These are phyloP conservation scores for Rosa persica DNA, from an alignment of 306 rosid species.

Conservation along the genomic window DNA sequence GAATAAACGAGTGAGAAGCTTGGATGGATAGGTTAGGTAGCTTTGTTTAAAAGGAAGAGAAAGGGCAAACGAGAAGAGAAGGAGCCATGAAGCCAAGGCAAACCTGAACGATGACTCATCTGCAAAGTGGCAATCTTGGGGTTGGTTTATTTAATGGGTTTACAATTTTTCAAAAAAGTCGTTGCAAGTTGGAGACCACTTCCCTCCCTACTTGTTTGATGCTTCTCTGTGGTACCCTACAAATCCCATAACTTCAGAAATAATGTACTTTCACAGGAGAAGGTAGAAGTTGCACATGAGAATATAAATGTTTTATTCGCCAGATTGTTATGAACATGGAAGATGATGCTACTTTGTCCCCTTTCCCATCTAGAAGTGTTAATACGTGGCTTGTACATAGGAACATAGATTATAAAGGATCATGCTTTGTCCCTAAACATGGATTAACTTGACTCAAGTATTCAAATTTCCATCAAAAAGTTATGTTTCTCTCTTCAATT, in stretches of 20 bases:
- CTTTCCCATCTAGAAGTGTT: not conserved
- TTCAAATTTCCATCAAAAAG: not conserved
- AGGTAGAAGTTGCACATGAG: not conserved
- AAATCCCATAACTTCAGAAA: not conserved
- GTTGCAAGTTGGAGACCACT: constrained; percentile 30
- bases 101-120: constrained; percentile 6
- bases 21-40: constrained; percentile 4
- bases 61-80: constrained; percentile 6
- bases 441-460: not conserved
- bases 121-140: not conserved
- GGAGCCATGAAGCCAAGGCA: not conserved
- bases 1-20: constrained; percentile 9
- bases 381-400: not conserved
- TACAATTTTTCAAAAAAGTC: constrained; percentile 3
- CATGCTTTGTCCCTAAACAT: not conserved
- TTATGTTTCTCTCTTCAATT: too few species aligned
- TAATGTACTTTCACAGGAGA: not conserved
- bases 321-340: not conserved
- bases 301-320: not conserved
- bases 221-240: not conserved
- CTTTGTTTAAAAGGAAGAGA: constrained; percentile 21
- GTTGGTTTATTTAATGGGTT: not conserved
- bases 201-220: not conserved
- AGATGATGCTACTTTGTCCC: not conserved
- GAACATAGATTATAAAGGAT: not conserved